These are phyloP conservation scores for Sphenostylis stenocarpa DNA, from an alignment of 306 rosid species.

Conservation along the genomic window DNA sequence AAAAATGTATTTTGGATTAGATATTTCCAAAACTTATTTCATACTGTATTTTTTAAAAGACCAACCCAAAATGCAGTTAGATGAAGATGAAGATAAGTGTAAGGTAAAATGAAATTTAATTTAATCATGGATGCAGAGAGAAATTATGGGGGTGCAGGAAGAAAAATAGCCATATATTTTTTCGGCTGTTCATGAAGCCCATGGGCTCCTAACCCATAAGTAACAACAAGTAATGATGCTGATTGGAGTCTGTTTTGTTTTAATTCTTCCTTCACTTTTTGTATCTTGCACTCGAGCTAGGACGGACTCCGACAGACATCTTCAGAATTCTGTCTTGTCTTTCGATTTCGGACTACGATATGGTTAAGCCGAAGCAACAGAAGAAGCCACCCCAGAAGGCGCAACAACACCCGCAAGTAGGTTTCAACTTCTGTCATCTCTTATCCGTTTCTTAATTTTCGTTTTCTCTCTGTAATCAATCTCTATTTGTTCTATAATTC, in stretches of 20 bases:
- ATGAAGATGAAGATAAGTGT: too few relatives aligned
- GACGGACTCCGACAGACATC: background rate
- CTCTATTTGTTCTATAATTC: conserved; percentile 3
- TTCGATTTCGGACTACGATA: conserved; percentile 26
- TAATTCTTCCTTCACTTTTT: background rate
- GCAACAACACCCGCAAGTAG: conserved; percentile 39
- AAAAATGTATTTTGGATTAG: too few relatives aligned
- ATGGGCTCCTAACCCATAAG: background rate
- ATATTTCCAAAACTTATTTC: too few relatives aligned
- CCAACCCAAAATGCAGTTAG: too few relatives aligned
- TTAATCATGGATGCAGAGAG: too few relatives aligned
- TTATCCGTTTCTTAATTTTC: background rate
- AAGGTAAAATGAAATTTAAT: too few relatives aligned
- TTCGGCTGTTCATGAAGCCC: background rate
- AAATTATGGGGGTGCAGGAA: too few relatives aligned
- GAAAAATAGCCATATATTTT: too few relatives aligned
- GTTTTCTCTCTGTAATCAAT: background rate
- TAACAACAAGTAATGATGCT: background rate
- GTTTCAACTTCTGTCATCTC: background rate
- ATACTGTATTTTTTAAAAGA: too few relatives aligned
- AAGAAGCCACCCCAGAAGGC: conserved; percentile 47
- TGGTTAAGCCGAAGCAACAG: conserved; percentile 52
- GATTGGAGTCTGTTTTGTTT: background rate
- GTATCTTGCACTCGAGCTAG: background rate
- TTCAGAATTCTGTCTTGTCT: background rate